Base-by-base conservation (phyloP, 148 eudicot genomes). In the Silene conica region DNA sequence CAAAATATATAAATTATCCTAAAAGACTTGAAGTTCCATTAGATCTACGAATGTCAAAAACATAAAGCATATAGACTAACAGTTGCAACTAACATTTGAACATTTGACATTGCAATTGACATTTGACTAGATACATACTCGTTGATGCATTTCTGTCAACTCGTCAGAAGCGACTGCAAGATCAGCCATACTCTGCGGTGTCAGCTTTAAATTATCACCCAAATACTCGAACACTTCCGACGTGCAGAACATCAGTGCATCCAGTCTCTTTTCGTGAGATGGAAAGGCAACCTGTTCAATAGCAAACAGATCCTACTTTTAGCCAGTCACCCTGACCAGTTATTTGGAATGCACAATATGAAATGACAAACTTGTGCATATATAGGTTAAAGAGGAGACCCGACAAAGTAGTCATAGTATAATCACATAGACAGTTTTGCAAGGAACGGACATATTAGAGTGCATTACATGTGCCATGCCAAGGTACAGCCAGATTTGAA, bases 181-280 rank as follows among this genome's bases (percentile, higher is more conserved):
- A 78, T 95, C 97, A 59, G 91, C 84, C 89, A 95, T 85, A 78
- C 88, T 86, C 77, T 88, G 83, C 55, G 88, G 97, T 7, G 92
- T 89, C 14, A 95, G 97, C 85, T 85, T 92, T 52, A 95, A 83
- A 80, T 88, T 91, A 56, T 95, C 98, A 67, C 89, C 97, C 78
- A 95, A 79, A 84, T 89, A 86, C 80, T 83, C 54, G 54, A 91
- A 86, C 72, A 95, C 83, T 72, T 92, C 97, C 34, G 87, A 73
- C 54, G 88, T 77, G 71, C 89, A 95, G 74, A 88, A 86, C 81
- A 92, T 85, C 69, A 95, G 79, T 43, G 96, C 98, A 74, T 95
- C 97, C 74, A 92, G 77, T 81, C 93, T 92, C 83, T 85, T 95
- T 76, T 92, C 98, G 60, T 84, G 93, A 61, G 97, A 85, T 74